These are phyloP conservation scores for Meyerozyma smithsonii DNA, from an alignment of 1,139 yeast genomes.

Conservation along the genomic window DNA sequence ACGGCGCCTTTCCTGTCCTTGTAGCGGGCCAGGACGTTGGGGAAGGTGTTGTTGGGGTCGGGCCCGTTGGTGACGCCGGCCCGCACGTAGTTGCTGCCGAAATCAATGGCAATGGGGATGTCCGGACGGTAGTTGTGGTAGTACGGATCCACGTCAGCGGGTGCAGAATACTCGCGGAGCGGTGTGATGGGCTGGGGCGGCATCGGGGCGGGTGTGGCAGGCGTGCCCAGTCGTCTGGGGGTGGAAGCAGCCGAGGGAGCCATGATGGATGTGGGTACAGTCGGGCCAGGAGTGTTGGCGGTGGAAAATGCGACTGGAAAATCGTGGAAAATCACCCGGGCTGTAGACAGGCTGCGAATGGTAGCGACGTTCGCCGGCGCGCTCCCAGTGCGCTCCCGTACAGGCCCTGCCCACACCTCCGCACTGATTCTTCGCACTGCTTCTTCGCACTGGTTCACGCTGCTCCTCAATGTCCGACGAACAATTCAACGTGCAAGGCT, in stretches of 20 bases:
- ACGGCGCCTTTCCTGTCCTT: conserved; percentile 70
- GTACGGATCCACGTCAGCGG: conserved; percentile 45
- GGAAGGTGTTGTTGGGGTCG: conserved; percentile 63
- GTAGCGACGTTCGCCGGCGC: too few species aligned
- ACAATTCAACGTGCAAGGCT: conserved; percentile 67
- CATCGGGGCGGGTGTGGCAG: conserved; percentile 20
- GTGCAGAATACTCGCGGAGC: conserved; percentile 42
- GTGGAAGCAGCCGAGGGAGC: conserved; percentile 13
- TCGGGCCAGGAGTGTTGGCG: too few species aligned
- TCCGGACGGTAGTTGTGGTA: conserved; percentile 46
- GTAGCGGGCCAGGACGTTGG: conserved; percentile 65
- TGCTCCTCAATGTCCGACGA: conserved; percentile 34
- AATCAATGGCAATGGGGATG: conserved; percentile 75
- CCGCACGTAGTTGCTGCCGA: conserved; percentile 69
- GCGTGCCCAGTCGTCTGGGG: conserved; percentile 9
- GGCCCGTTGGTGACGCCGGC: conserved; percentile 59
- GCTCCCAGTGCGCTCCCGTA: background rate
- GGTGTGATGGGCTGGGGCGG: conserved; percentile 51
- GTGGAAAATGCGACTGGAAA: background rate
- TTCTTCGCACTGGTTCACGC: too few species aligned
- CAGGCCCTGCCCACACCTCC: background rate
- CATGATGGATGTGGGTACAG: conserved; percentile 5
- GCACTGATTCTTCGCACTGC: background rate
- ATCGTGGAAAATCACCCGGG: too few species aligned
- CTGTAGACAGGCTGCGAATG: too few species aligned